phyloP scores from a whole-genome alignment of 305 asterid genomes.

The Solanum hybrid region DNA sequence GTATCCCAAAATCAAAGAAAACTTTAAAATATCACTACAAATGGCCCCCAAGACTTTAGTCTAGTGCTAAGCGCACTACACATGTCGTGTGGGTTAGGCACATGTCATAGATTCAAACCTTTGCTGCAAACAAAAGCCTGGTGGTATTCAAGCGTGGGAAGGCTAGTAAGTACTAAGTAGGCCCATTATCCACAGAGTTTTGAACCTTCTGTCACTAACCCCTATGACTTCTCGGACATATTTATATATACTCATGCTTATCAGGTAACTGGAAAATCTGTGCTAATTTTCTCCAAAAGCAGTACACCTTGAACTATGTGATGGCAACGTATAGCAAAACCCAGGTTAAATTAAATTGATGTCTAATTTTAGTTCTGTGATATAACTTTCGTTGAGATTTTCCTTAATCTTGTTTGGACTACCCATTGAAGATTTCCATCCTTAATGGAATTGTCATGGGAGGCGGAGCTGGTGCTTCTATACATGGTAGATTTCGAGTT shows the following conservation, averaged over 20 bases:
- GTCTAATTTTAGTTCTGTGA: not conserved
- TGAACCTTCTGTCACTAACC: no score
- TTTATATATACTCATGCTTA: not conserved
- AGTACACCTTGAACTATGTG: conserved; percentile 48
- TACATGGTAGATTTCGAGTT: conserved; percentile 82
- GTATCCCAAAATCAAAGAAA: no score
- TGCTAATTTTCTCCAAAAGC: conserved; percentile 31
- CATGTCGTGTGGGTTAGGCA: no score
- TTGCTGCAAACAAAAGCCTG: no score
- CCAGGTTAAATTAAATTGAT: conserved; percentile 31
- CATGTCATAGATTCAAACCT: no score
- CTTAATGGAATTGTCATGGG: conserved; percentile 95
- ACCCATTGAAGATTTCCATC: conserved; percentile 8
- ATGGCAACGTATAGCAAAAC: conserved; percentile 57
- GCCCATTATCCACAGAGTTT: no score
- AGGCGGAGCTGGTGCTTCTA: conserved; percentile 82
- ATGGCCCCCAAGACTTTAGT: no score
- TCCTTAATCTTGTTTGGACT: not conserved
- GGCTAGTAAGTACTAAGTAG: no score
- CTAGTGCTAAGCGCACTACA: no score
- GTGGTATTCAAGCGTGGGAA: no score
- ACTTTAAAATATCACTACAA: no score
- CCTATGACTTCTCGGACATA: no score
- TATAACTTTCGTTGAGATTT: not conserved
- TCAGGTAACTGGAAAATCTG: conserved; percentile 48